Evolutionary conservation across 495 filamentous ascomycete genomes (phyloP), one percentile per base, ranked within the genome.

Genomic region (Penicillium coffeae): DNA sequence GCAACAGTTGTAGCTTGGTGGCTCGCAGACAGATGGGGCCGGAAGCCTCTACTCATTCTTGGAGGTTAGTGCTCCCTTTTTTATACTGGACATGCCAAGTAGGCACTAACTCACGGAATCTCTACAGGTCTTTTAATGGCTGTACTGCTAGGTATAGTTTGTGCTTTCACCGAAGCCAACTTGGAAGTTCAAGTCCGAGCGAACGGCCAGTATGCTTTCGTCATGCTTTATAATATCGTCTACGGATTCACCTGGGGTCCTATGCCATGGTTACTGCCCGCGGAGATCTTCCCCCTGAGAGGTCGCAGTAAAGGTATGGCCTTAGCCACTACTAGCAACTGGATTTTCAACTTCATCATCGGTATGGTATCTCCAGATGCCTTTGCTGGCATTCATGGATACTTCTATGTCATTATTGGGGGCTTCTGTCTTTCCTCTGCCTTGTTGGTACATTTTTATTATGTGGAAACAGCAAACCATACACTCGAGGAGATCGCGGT

Each of bases 381-480:
- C 0, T 89, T 90, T 48, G 77, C 64, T 38, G 85, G 74, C 41
- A 89, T 90, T 52, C 71, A 73, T 46, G 90, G 86, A 85, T 72
- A 79, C 64, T 80, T 78, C 0, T 92, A 90, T 58, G 75, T 89
- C 42, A 65, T 90, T 32, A 91, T 91, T 57, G 88, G 83, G 36
- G 79, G 83, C 8, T 91, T 91, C 65, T 81, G 80, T 62, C 74
- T 79, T 36, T 68, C 65, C 51, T 87, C 87, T 79, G 76, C 79
- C 30, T 51, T 87, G 22, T 88, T 90, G 58, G 76, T 82, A n/a
- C 88, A 81, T 70, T 88, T 91, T 68, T 58, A 87, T 51, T 89
- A 90, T 72, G 88, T 87, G 1, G 88, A 93, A 69, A 91, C 87
- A 2, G 77, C 79, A 14, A 85, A 85, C 40, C 88, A 88, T 75